Evolutionary conservation across 495 filamentous ascomycete species (phyloP), one percentile per base, ranked within the genome.

Genomic region (Penicillium cosmopolitanum): DNA sequence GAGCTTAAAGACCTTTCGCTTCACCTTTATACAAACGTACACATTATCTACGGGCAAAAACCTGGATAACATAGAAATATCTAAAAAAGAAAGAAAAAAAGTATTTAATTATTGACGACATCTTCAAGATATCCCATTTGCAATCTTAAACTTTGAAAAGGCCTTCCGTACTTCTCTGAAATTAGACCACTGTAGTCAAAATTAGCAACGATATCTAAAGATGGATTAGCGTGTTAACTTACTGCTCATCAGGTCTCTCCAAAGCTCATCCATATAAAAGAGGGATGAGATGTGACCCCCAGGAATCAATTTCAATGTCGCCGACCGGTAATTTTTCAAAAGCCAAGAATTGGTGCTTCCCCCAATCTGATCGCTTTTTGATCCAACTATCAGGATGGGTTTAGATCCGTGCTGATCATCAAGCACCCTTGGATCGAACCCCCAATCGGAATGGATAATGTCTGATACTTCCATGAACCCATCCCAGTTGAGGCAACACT

Each of bases 1-100:
- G 84, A 82, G 44, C 55, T 89, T 35, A 67, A 76, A 43, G 80
- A 87, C 61, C 66, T 73, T 5, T 73, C 65, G 5, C 67, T 80
- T 15, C 84, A 88, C 67, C 36, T 78, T 34, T 79, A 78, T 54
- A 66, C 75, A 4, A 66, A 66, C 23, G 65, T 74, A 34, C 62
- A 74, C 38, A 65, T 76, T 16, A 65, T 79, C 21, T 77, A 76
- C 48, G 77, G 77, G 5, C 77, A 77, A 67, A 72, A 61, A 55
- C 72, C 75, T 11, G 31, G 36, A 28, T 65, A 33, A 66, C 23
- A 13, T 18, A 19, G 10, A 5, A 44, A 18, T 16, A 44, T 19
- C 15, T 19, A 12, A 18, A n/a, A 19, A 25, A 4, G 25, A 34
- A 35, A 36, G 36, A 51, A 10, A 18, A 44, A 16, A 38, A 57